Percentiles rank a stretch among this genome's conserved stretches.
phyloP scores from a whole-genome alignment of 2,329 filamentous ascomycete genomes.

The Fusarium solani-melongenae region DNA sequence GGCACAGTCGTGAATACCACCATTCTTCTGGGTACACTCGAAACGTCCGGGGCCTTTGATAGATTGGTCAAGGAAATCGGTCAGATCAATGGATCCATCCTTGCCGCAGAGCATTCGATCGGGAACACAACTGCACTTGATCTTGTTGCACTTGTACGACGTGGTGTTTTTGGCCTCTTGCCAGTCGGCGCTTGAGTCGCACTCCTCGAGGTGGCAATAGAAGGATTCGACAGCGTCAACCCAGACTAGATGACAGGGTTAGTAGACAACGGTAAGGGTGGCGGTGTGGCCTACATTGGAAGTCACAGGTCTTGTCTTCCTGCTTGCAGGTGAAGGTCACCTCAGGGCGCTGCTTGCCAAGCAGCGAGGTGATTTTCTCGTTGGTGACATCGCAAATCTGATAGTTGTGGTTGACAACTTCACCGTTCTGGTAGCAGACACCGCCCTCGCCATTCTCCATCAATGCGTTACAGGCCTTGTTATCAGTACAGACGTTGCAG shows the following conservation, averaged over 20 bases:
- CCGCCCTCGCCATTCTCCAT: slow-evolving; percentile 86
- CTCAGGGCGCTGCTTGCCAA: slow-evolving; percentile 87
- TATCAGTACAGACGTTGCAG: slow-evolving; percentile 91
- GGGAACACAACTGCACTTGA: slow-evolving; percentile 88
- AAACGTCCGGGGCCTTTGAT: slow-evolving; percentile 93
- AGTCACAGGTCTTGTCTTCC: slow-evolving; percentile 83
- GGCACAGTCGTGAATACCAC: slow-evolving; percentile 73
- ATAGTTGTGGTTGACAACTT: slow-evolving; percentile 93
- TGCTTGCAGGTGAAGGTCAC: slow-evolving; percentile 93
- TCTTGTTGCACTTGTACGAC: slow-evolving; percentile 84
- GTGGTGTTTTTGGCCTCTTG: slow-evolving; percentile 81
- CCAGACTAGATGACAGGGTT: slow-evolving; percentile 75
- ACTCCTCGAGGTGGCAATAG: slow-evolving; percentile 90
- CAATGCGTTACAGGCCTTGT: slow-evolving; percentile 86
- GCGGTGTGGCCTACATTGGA: slow-evolving; percentile 77
- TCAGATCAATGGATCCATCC: slow-evolving; percentile 89
- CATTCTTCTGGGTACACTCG: slow-evolving; percentile 74
- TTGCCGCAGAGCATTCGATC: slow-evolving; percentile 95
- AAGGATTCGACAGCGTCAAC: slow-evolving; percentile 94
- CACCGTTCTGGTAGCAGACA: slow-evolving; percentile 90
- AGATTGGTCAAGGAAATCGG: slow-evolving; percentile 83
- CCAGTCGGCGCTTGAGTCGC: slow-evolving; percentile 77
- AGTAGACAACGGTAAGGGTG: neutral
- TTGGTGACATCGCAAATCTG: slow-evolving; percentile 99
- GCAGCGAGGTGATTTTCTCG: slow-evolving; percentile 86